Percentiles rank a stretch among this genome's conserved stretches.
Evolutionary conservation across 208 protist species (phyloP).

Genomic region (Balamuthia mandrillaris): DNA sequence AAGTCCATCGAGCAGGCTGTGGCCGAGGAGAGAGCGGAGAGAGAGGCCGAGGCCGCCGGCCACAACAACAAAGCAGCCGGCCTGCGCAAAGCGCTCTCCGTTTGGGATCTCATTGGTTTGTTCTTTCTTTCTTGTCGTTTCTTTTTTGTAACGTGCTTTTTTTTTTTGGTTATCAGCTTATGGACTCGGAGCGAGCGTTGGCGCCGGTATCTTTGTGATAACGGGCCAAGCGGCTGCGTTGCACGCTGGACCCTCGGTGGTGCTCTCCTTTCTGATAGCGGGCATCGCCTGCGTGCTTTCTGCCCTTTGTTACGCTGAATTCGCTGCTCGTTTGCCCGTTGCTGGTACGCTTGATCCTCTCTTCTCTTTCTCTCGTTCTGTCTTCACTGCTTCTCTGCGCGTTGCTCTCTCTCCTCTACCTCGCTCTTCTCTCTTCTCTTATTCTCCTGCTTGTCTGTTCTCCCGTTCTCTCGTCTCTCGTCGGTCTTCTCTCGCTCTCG

Average conservation of each 20-base stretch:
- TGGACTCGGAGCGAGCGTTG: not conserved
- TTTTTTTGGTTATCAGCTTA: not conserved
- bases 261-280: constrained; percentile 53
- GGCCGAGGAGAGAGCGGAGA: no score
- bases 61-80: not conserved
- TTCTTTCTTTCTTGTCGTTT: not conserved
- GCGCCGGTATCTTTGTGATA: constrained; percentile 53
- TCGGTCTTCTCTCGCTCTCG: no score
- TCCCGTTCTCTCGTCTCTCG: no score
- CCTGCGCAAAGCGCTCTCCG: not conserved
- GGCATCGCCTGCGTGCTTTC: constrained; percentile 48
- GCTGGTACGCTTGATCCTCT: constrained; percentile 45
- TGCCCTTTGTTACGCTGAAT: constrained; percentile 60
- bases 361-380: not conserved
- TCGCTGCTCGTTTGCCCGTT: constrained; percentile 45
- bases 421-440: not conserved
- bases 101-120: not conserved
- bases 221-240: constrained; percentile 32
- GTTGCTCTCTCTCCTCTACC: not conserved
- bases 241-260: constrained; percentile 34
- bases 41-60: no score
- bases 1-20: not conserved
- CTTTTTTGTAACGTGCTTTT: not conserved
- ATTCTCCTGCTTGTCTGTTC: not conserved
- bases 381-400: not conserved